Base-by-base conservation (phyloP, 495 filamentous ascomycete species). In the Lasiosphaeris hirsuta region DNA sequence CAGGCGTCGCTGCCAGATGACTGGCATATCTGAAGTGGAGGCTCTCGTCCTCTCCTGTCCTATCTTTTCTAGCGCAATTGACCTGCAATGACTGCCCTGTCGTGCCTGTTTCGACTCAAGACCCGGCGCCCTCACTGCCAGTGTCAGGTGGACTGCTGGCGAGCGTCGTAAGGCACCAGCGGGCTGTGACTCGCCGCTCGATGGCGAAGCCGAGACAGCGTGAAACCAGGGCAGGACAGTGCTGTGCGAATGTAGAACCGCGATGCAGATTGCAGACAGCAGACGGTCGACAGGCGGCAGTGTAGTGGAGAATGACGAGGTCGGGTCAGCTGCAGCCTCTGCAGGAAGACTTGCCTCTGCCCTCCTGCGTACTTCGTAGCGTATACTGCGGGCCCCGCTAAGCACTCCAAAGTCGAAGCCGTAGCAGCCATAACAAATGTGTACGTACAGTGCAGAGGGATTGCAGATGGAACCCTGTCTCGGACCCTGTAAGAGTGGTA, bases 151-250 rank as follows among this genome's bases (percentile, higher is more conserved):
- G 23, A 5, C 23, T 30, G 23, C 5, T 30, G 23, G 23, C 23
- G 23, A 30, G 23, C 23, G 23, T 30, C 23, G 23, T 5, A 30
- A 30, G 23, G 23, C 23, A 23, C 36, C 42, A n/a, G 48, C 30
- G 58, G 57, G 44, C 52, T 60, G 58, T 52, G 55, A 53, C 58
- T 65, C 53, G 54, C 38, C 48, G 14, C 46, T 60, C 7, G 14
- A 46, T 14, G 17, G 14, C 9, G 43, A 17, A 18, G 43, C n/a
- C 17, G 6, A 46, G 43, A 46, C 43, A 46, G 43, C 30, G 43
- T 17, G 18, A 23, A 10, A 10, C n/a, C 43, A 9, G 30, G 43
- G 23, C 17, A 30, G 11, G 14, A 17, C 15, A 23, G 43, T 23
- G 43, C 43, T 46, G 43, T 46, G 43, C 43, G 43, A 46, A 46